Percentiles rank a stretch among this genome's conserved stretches.
Conservation (phyloP, 2,329 filamentous ascomycete species). For the Aspergillus unguis region DNA sequence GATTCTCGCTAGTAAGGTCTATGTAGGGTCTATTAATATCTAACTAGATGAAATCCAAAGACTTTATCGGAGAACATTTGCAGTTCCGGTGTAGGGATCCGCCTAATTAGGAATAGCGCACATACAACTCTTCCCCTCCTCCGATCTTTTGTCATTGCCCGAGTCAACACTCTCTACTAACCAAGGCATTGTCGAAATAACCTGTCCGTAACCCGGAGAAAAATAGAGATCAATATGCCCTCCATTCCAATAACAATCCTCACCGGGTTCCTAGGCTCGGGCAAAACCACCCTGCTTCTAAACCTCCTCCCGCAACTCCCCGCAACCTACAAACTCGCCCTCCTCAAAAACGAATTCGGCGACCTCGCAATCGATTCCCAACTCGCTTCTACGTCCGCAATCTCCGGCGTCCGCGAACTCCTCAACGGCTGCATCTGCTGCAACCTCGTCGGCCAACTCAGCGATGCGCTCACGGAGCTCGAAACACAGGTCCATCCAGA, state of each 20-base stretch:
- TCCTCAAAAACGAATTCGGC: slow-evolving; percentile 98
- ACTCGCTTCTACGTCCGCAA: slow-evolving; percentile 75
- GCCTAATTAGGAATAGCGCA: slow-evolving; percentile 14
- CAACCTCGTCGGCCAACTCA: slow-evolving; percentile 90
- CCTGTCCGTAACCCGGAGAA: neutral
- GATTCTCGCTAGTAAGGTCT: no score
- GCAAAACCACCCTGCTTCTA: slow-evolving; percentile 93
- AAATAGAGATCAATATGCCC: slow-evolving; percentile 45
- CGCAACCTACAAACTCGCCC: slow-evolving; percentile 81
- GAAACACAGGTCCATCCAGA: slow-evolving; percentile 62
- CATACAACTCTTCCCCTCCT: slow-evolving; percentile 1
- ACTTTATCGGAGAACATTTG: neutral
- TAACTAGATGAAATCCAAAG: neutral
- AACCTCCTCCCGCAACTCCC: slow-evolving; percentile 89
- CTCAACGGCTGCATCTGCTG: slow-evolving; percentile 99
- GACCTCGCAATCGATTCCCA: slow-evolving; percentile 91
- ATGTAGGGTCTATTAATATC: neutral
- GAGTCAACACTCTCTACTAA: neutral
- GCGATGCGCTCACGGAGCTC: slow-evolving; percentile 74
- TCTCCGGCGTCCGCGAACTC: slow-evolving; percentile 86
- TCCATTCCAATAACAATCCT: slow-evolving; percentile 90
- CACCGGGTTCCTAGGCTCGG: slow-evolving; percentile 92
- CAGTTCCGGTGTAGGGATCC: slow-evolving; percentile 7
- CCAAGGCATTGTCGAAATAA: no score
- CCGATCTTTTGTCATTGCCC: neutral